phyloP scores from a whole-genome alignment of 2,329 filamentous ascomycete genomes.

The Ascomycota sp. region DNA sequence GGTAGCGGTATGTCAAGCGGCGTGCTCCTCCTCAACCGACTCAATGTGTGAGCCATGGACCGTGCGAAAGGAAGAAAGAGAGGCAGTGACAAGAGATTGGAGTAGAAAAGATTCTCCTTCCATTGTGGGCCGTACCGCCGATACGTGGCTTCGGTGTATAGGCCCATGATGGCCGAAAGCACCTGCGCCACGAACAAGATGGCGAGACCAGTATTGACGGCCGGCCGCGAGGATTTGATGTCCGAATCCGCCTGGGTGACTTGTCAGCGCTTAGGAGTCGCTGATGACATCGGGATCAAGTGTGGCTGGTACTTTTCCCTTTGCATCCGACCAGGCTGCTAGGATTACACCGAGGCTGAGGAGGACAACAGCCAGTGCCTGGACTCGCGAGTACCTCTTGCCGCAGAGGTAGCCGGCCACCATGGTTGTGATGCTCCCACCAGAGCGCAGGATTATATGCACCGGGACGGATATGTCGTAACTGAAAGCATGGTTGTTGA shows the following conservation, averaged over 20 bases:
- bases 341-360: slow-evolving; percentile 71
- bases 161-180: slow-evolving; percentile 78
- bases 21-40: slow-evolving; percentile 38
- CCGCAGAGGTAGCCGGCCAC: slow-evolving; percentile 69
- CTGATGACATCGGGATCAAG: background rate
- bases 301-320: slow-evolving; percentile 43
- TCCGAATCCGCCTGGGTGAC: background rate
- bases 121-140: slow-evolving; percentile 67
- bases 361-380: slow-evolving; percentile 60
- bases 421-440: slow-evolving; percentile 90
- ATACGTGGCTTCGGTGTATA: slow-evolving; percentile 86
- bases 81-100: slow-evolving; percentile 50
- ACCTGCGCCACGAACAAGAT: slow-evolving; percentile 77
- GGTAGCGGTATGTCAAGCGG: slow-evolving; percentile 20
- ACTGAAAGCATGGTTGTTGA: slow-evolving; percentile 95
- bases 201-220: slow-evolving; percentile 41
- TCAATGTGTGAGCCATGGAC: slow-evolving; percentile 40
- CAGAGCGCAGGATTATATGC: slow-evolving; percentile 88
- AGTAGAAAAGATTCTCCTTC: slow-evolving; percentile 94
- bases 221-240: slow-evolving; percentile 6
- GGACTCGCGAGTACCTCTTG: slow-evolving; percentile 59
- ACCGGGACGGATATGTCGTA: slow-evolving; percentile 92
- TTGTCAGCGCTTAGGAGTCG: background rate
- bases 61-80: slow-evolving; percentile 53
- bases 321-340: slow-evolving; percentile 74